These are phyloP conservation scores for Crithidia mellificae DNA, from an alignment of 208 protist genomes.

Conservation along the genomic window DNA sequence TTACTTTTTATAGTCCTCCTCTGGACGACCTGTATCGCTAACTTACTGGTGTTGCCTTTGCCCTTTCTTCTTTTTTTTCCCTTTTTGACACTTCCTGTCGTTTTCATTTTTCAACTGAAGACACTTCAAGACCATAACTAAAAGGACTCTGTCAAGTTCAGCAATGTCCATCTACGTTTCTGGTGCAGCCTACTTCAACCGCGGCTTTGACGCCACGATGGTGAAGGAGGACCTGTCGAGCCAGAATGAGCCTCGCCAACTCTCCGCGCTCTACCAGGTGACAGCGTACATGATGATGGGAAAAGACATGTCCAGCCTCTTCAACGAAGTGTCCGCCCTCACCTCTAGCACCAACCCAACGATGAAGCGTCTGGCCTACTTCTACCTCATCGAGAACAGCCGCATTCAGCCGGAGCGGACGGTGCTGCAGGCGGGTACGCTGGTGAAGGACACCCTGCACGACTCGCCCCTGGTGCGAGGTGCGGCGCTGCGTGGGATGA, in stretches of 20 bases:
- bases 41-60: too few species aligned
- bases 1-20: too few species aligned
- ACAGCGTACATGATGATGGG: slow-evolving; percentile 98
- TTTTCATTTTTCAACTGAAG: too few species aligned
- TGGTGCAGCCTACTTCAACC: slow-evolving; percentile 59
- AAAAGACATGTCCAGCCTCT: slow-evolving; percentile 96
- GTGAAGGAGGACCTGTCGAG: slow-evolving; percentile 89
- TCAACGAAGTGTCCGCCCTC: slow-evolving; percentile 95
- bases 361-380: slow-evolving; percentile 99
- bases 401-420: slow-evolving; percentile 96
- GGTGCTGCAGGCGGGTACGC: slow-evolving; percentile 97
- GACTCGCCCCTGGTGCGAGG: slow-evolving; percentile 97
- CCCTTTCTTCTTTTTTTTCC: too few species aligned
- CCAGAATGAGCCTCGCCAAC: slow-evolving; percentile 87
- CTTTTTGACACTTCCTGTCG: too few species aligned
- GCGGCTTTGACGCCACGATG: slow-evolving; percentile 85
- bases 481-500: slow-evolving; percentile 98
- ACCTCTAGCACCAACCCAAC: slow-evolving; percentile 95
- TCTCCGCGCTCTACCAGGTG: slow-evolving; percentile 96
- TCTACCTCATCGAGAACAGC: slow-evolving; percentile 99
- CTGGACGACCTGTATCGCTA: too few species aligned
- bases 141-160: too few species aligned
- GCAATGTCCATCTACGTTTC: slow-evolving; percentile 30
- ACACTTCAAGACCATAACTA: too few species aligned
- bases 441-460: slow-evolving; percentile 95